A percentile compares a stretch with the other conserved stretches of the same genome.
Conservation (phyloP, 2,329 filamentous ascomycete species). For the Ceratocystis cacaofunesta region DNA sequence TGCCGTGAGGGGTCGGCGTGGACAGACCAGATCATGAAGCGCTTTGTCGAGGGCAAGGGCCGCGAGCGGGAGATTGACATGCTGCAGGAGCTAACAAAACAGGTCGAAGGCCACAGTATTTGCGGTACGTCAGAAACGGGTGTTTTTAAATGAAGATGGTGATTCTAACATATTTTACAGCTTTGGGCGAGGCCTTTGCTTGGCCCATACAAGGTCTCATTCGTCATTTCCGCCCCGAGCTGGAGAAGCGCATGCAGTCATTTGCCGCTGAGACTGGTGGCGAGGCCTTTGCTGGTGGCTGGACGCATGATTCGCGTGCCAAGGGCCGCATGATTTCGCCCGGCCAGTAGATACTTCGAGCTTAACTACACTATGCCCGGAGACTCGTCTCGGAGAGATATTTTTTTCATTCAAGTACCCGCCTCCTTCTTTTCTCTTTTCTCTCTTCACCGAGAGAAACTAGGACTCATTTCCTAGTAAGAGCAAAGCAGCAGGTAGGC, state of each 20-base stretch:
- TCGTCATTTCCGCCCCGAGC: slow-evolving; percentile 90
- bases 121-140: slow-evolving; percentile 50
- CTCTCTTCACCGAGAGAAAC: background rate
- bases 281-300: slow-evolving; percentile 69
- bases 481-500: background rate
- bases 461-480: background rate
- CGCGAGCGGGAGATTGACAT: slow-evolving; percentile 93
- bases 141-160: background rate
- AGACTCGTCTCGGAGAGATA: too few relatives aligned
- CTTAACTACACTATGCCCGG: background rate
- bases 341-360: slow-evolving; percentile 52
- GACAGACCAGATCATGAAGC: slow-evolving; percentile 97
- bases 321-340: slow-evolving; percentile 78
- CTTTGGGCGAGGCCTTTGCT: slow-evolving; percentile 91
- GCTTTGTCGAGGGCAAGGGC: slow-evolving; percentile 83
- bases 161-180: slow-evolving; percentile 26
- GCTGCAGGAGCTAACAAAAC: slow-evolving; percentile 97
- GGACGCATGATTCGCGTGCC: slow-evolving; percentile 57
- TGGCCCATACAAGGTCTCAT: slow-evolving; percentile 98
- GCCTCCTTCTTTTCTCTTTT: background rate
- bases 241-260: slow-evolving; percentile 78
- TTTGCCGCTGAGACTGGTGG: slow-evolving; percentile 61
- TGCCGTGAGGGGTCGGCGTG: slow-evolving; percentile 98
- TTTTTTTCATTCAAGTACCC: background rate
- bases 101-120: slow-evolving; percentile 98